Base-by-base conservation (phyloP, 352 stramenopile species). In the Thalassiosira exigua region DNA sequence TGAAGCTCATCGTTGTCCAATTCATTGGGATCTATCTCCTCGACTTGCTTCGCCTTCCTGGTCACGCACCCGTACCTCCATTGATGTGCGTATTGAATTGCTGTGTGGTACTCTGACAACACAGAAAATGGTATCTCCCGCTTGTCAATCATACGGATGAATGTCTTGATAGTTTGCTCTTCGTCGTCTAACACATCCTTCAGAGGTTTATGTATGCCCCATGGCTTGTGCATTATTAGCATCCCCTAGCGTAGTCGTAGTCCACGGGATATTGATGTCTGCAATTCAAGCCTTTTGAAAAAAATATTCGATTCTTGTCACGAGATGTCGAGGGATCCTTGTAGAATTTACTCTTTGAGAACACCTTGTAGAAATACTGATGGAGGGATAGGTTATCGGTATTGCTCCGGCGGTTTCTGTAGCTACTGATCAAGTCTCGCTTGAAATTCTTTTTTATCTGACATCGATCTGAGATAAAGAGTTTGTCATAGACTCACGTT, bases 321-420 rank as follows among this genome's bases (percentile, higher is more conserved):
- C 60, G 9, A 3, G 32, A 14, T 24, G 33, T 56, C 7, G 42
- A 27, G 5, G 32, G 11, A 19, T 69, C 60, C 21, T 30, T 58
- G 19, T 9, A 57, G 65, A 29, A 66, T 17, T 26, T 17, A n/a
- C 65, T 27, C 22, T 62, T 53, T 33, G 24, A 32, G 19, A 39
- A 74, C 12, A 61, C 42, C 14, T 65, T 24, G 26, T 74, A 74
- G 27, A 74, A 74, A 29, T 65, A 74, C 36, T 57, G 42, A 19
- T 66, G 22, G 11, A 74, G 32, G 0, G 52, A 66, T 14, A 66
- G 9, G 5, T 64, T 17, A 24, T 42, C 14, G 17, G 46, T 32
- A 22, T 62, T 27, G 17, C 22, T 3, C 1, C 26, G 19, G 1
- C 65, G 52, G 24, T 57, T 66, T 5, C 4, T n/a, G 39, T 61